Percentiles rank a stretch among this genome's conserved stretches.
phyloP scores from a whole-genome alignment of 371 early-diverging fungal species.

The Mortierella sp. region DNA sequence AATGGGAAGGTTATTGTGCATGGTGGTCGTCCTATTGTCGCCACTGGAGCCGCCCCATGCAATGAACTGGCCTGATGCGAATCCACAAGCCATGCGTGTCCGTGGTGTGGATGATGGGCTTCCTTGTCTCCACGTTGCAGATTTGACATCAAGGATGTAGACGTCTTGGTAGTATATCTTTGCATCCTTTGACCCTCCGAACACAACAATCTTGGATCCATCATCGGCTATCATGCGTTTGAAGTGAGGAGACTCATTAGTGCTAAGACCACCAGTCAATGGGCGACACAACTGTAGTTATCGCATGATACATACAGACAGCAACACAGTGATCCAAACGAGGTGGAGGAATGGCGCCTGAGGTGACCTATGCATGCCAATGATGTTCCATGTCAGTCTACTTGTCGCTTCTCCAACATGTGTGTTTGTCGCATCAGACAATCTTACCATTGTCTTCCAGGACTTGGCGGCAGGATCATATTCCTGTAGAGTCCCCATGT shows the following conservation, averaged over 20 bases:
- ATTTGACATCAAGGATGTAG: constrained; percentile 29
- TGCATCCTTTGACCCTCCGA: constrained; percentile 32
- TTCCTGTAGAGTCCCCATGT: constrained; percentile 14
- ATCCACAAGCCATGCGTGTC: constrained; percentile 38
- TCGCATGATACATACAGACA: constrained; percentile 29
- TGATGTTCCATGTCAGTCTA: too few relatives aligned
- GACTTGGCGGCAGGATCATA: constrained; percentile 16
- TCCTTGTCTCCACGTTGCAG: constrained; percentile 19
- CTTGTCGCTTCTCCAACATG: too few relatives aligned
- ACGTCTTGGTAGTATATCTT: constrained; percentile 17
- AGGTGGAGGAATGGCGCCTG: constrained; percentile 27
- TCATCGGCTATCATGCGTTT: constrained; percentile 44
- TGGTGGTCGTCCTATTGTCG: constrained; percentile 16
- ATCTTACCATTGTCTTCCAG: constrained; percentile 34
- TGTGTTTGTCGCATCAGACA: too few relatives aligned
- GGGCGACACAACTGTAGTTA: too few relatives aligned
- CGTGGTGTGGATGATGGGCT: constrained; percentile 7
- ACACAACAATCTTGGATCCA: constrained; percentile 35
- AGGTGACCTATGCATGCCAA: constrained; percentile 25
- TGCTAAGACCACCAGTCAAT: too few relatives aligned
- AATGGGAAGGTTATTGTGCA: constrained; percentile 15
- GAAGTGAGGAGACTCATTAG: too few relatives aligned
- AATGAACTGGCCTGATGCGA: constrained; percentile 26
- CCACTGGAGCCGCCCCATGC: constrained; percentile 33
- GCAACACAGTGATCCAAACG: constrained; percentile 42